Evolutionary conservation across 306 rosid genomes (phyloP).

Genomic region (Hippophae rhamnoides): DNA sequence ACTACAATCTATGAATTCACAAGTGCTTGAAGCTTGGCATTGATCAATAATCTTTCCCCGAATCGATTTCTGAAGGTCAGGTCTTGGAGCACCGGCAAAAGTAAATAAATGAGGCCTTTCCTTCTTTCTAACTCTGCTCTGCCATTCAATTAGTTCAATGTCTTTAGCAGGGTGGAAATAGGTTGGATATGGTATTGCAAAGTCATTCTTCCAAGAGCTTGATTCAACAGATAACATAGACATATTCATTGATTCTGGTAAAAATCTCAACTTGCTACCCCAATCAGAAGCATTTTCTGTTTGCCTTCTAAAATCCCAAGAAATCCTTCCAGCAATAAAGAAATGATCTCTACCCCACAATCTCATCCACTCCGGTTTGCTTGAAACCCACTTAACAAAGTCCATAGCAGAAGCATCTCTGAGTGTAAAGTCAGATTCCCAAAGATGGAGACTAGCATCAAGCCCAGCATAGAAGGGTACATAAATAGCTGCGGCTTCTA

Average conservation of each 20-base stretch:
- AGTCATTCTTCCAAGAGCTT: constrained; percentile 83
- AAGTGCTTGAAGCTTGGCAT: constrained; percentile 35
- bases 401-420: constrained; percentile 57
- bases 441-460: constrained; percentile 63
- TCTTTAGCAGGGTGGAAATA: constrained; percentile 51
- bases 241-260: constrained; percentile 71
- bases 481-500: constrained; percentile 59
- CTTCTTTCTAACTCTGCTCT: constrained; percentile 30
- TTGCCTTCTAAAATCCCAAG: constrained; percentile 89
- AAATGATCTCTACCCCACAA: constrained; percentile 90
- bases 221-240: constrained; percentile 78
- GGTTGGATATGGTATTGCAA: constrained; percentile 80
- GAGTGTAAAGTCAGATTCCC: constrained; percentile 41
- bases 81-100: constrained; percentile 77
- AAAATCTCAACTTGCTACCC: constrained; percentile 75
- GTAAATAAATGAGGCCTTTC: constrained; percentile 46
- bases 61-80: constrained; percentile 40
- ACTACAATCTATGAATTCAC: constrained; percentile 61
- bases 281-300: constrained; percentile 43
- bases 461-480: constrained; percentile 89
- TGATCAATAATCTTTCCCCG: constrained; percentile 60
- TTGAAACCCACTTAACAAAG: constrained; percentile 37
- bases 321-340: constrained; percentile 67
- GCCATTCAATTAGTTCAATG: constrained; percentile 40
- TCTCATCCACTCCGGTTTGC: constrained; percentile 48